These are phyloP conservation scores for Solanum dulcamara DNA, from an alignment of 257 asterid genomes.

Conservation along the genomic window DNA sequence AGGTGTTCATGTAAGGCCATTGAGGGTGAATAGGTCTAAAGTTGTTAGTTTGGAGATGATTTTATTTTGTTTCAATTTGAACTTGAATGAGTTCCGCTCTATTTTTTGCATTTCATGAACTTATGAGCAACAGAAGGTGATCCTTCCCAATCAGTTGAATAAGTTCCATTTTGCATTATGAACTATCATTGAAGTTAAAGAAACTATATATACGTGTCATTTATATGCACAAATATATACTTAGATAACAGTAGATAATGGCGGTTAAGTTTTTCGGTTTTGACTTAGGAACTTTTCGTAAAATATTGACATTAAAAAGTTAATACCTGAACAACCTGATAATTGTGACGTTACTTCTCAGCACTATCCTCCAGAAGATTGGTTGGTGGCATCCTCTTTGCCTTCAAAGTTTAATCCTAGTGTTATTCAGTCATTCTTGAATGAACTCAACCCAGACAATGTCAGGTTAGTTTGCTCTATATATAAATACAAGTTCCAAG, in stretches of 20 bases:
- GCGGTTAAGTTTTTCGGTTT: neutral
- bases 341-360: slow-evolving; percentile 18
- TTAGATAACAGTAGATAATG: neutral
- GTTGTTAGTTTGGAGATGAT: neutral
- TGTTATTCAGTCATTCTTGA: slow-evolving; percentile 44
- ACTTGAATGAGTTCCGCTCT: neutral
- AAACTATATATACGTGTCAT: neutral
- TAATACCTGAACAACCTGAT: neutral
- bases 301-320: neutral
- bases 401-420: slow-evolving; percentile 59
- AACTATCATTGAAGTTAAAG: neutral
- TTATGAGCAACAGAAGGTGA: neutral
- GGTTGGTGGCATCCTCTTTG: slow-evolving; percentile 92
- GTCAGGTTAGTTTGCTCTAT: slow-evolving; percentile 40
- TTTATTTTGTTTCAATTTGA: neutral
- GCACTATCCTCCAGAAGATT: slow-evolving; percentile 87
- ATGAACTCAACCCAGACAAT: slow-evolving; percentile 65
- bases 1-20: neutral
- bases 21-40: neutral
- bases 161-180: neutral
- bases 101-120: neutral
- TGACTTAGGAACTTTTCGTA: neutral
- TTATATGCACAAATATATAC: neutral
- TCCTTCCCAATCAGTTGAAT: neutral
- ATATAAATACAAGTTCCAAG: neutral